phyloP scores from a whole-genome alignment of 2,329 filamentous ascomycete genomes.

The Apiospora sp. region DNA sequence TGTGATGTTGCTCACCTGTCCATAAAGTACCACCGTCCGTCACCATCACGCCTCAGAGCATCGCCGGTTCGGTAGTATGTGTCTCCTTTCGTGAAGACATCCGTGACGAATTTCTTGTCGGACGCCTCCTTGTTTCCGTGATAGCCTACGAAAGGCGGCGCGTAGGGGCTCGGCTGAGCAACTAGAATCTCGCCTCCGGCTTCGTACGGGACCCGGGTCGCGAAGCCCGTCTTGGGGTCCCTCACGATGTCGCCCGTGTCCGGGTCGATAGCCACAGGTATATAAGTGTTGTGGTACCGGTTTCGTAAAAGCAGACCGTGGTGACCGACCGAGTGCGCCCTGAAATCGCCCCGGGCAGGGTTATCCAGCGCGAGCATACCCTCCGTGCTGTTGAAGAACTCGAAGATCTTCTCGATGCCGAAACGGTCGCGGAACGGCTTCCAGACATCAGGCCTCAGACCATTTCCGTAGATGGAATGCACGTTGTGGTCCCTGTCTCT shows the following conservation, averaged over 20 bases:
- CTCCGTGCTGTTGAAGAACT: conserved; percentile 84
- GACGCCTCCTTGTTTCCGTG: conserved; percentile 72
- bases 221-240: conserved; percentile 74
- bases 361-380: conserved; percentile 72
- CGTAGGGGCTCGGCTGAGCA: conserved; percentile 57
- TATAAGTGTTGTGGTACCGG: conserved; percentile 59
- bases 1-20: conserved; percentile 57
- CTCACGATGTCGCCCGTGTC: conserved; percentile 72
- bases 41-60: conserved; percentile 64
- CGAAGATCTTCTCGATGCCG: conserved; percentile 67
- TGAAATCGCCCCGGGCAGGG: conserved; percentile 66
- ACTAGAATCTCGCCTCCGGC: conserved; percentile 80
- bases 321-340: conserved; percentile 71
- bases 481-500: conserved; percentile 67
- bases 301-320: conserved; percentile 69
- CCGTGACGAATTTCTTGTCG: conserved; percentile 67
- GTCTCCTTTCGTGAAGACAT: conserved; percentile 74
- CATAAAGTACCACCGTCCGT: conserved; percentile 75
- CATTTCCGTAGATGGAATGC: conserved; percentile 70
- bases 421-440: conserved; percentile 69
- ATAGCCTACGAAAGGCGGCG: conserved; percentile 72
- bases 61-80: conserved; percentile 75
- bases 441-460: conserved; percentile 75
- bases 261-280: conserved; percentile 74
- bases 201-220: conserved; percentile 66